Evolutionary conservation across 2,329 filamentous ascomycete species (phyloP), one percentile per base, ranked within the genome.

Genomic region (Diatrype stigma): DNA sequence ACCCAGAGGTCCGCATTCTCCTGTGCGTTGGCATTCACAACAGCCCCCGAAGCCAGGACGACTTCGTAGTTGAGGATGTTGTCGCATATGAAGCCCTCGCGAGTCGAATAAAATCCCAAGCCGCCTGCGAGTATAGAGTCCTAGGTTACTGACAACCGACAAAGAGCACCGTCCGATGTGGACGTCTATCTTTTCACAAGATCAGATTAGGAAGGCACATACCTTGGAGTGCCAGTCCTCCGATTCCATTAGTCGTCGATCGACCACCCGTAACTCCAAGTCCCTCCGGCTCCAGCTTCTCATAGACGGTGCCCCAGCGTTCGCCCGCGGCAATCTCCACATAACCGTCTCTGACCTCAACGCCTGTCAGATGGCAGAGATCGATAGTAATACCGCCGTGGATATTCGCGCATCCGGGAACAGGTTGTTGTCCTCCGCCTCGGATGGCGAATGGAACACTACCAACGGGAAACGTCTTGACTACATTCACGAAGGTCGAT

Each of bases 401-500:
- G 44, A 65, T 66, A 47, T 65, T 74, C 0, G 72, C 67, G 10
- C 66, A 62, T 6, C 67, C 67, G 0, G 67, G 60, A 48, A 70
- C 66, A 12, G 68, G 67, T 26, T 68, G 66, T 57, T 74, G 72
- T 1, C 73, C 73, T 21, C 70, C 73, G 50, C 68, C 68, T 30
- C 69, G 67, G 21, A 70, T 64, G 6, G 73, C 71, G 55, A 74
- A 75, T 11, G 38, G 40, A 7, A 45, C 48, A 1, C 50, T 19
- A n/a, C 46, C 48, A 38, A 23, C 40, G n/a, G n/a, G n/a, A 34
- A 49, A 54, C 3, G 45, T 45, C 37, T 49, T 49, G 30, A 59
- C 34, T 2, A 38, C 46, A 8, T 22, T 44, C 11, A 59, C 45
- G 35, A 59, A 57, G 16, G 32, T 42, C 26, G 54, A 40, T 12